Evolutionary conservation across 2,329 filamentous ascomycete species (phyloP), one percentile per base, ranked within the genome.

Genomic region (Thermothelomyces thermophilus): DNA sequence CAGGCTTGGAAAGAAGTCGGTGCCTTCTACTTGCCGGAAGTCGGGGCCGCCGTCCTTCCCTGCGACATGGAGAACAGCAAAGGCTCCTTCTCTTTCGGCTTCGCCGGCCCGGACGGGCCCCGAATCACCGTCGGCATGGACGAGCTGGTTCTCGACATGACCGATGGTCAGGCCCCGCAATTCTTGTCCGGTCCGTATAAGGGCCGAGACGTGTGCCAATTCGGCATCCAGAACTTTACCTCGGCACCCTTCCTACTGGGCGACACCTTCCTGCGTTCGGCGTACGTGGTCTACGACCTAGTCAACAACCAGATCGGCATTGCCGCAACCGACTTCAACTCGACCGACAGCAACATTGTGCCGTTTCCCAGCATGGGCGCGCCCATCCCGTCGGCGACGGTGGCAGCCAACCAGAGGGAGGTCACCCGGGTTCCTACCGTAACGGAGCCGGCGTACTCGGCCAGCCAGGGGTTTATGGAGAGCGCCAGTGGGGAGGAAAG

Each of bases 281-380:
- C 77, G 1, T 82, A 81, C 53, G 74, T 81, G 5, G 77, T 81
- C 7, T 82, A 80, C 55, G 79, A 82, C 54, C 65, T 81, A 17
- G 69, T 73, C 44, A 81, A 81, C 63, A 76, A 80, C 60, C 67
- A 80, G 58, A 68, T 82, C 48, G 77, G 62, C 16, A 64, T 82
- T 17, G 79, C 77, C 3, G 66, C 70, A 14, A 79, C 79, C 10
- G 68, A 77, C 52, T 80, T 80, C 63, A 79, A 79, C 61, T 67
- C 74, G 1, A 76, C 74, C 1, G 57, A 64, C 7, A 71, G 69
- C 35, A 73, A 77, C 49, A 64, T 80, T 26, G 68, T 77, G 1
- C 60, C 74, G 2, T 80, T 80, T 56, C 54, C 70, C 16, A 77
- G 71, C 62, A 64, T 68, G 9, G 70, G 73, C 20, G 76, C 75